Evolutionary conservation across 1,284 basidiomycete species (phyloP), one percentile per base, ranked within the genome.

Genomic region (Melampsora americana): DNA sequence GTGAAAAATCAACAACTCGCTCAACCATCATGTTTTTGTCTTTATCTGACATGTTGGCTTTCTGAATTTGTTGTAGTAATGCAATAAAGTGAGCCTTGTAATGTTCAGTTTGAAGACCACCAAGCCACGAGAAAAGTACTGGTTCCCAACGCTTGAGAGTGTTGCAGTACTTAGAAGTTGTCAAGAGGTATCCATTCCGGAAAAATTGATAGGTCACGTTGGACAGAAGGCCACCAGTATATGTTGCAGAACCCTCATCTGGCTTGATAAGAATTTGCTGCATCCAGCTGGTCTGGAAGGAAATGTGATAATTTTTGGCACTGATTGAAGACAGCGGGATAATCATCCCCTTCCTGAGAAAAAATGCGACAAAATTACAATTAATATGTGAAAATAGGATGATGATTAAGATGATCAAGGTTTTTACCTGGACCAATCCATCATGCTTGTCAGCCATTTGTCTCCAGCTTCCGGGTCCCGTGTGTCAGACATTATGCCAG

Each of bases 281-380:
- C 67, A 69, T 69, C 67, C 67, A 69, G 4, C n/a, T 9, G 2
- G 67, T 59, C 56, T 69, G 67, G 53, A 69, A 69, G 0, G 35
- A 28, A 23, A 69, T 59, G 30, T 69, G 67, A 6, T 50, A 42
- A 7, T 12, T 1, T 11, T 56, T 46, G 4, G n/a, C 46, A 46
- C 23, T 32, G 28, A 68, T 53, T 2, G 39, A 44, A 26, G 66
- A 28, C 1, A 46, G 50, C 1, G 50, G 39, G 2, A 68, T 53
- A 39, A 20, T 42, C 2, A 68, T 12, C 3, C 66, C 66, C 20
- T 6, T 6, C 48, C 48, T 68, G n/a, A 35, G 23, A 26, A 56
- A n/a, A n/a, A n/a, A n/a, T n/a, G n/a, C n/a, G 18, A 53, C 28
- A 18, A n/a, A 30, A 56, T 35, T 9, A 35, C 35, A 35, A 4